Evolutionary conservation across 116 monocot species (phyloP), one percentile per base, ranked within the genome.

Genomic region (Papilionanthe hybrid): DNA sequence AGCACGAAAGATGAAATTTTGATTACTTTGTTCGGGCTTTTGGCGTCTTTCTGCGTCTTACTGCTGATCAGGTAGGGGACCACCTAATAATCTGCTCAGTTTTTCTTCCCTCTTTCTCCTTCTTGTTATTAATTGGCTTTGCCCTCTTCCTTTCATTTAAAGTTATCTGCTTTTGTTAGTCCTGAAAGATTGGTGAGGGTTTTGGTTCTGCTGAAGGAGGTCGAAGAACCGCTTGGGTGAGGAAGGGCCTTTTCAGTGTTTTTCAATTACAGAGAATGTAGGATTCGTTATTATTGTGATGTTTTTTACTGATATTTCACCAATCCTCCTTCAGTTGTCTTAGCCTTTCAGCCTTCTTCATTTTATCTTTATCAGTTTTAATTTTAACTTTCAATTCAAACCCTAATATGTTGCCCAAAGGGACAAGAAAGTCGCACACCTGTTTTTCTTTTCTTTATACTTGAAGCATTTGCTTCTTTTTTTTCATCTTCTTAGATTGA

Each of bases 1-100:
- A 32, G 37, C 69, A 71, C 32, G 32, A 37, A 71, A 71, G 69
- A 37, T 71, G 9, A 71, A 71, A 71, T 30, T 71, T 71, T 71
- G 69, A 28, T 71, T 71, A 15, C 69, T 71, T 22, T 71, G 69
- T 37, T 63, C 10, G 69, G 69, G 9, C 69, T 32, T 71, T 37
- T 71, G 28, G 32, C 25, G 4, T 20, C 23, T 65, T 65, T 65
- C 23, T 65, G 23, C 29, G 3, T 68, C 37, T 37, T 37, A 30
- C 17, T 71, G 69, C 69, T 71, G 69, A 28, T 32, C 69, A 71
- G 13, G 69, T 71, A 71, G 28, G 69, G 28, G 69, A 37, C 69
- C 69, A 11, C 69, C 13, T 71, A 22, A 71, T 37, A 67, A 71
- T 13, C 37, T 13, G 63, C 7, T 5, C 69, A 71, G 32, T 37